Evolutionary conservation across 1,284 basidiomycete genomes (phyloP), one percentile per base, ranked within the genome.

Genomic region (Thecaphora thlaspeos): DNA sequence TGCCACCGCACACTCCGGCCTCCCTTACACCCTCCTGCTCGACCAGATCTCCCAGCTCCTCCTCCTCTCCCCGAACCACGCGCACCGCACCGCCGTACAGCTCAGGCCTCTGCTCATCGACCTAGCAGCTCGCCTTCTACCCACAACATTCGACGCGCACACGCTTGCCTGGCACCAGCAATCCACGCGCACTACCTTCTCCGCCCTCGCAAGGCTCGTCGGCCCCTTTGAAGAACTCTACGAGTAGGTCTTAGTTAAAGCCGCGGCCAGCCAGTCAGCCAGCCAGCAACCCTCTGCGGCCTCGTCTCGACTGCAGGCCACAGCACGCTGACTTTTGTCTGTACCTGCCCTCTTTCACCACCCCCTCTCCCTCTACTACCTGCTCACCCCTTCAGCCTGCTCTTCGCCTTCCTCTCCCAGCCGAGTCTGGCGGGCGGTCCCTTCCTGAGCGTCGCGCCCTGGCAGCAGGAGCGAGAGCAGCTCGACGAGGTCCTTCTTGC

Each of bases 101-200:
- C 77, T 75, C 57, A 61, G 71, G 24, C 75, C 78, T 3, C 17
- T 78, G 14, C 65, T 76, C 17, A 23, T 66, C 21, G 73, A 78
- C n/a, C 58, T 80, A 7, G 55, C 66, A 18, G 65, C 68, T 1
- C 48, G 72, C 4, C 60, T 63, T 44, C 42, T 78, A 24, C 50
- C 65, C 10, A 47, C 19, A 8, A 5, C 15, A 15, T 38, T 15
- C 7, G 7, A 28, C 7, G 26, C 26, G 15, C 37, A 17, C 7
- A 53, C 65, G 22, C 64, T 68, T 28, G 57, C 66, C 10, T 45
- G 60, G 23, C 41, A 47, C 24, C 54, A 49, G n/a, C 43, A 48
- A 5, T 7, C 26, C 26, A 19, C n/a, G 5, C 18, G 19, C 22
- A 19, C 40, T 19, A 41, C 40, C 40, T 41, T 41, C n/a, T 41